phyloP scores from a whole-genome alignment of 1,284 basidiomycete species.

The Naganishia albida region DNA sequence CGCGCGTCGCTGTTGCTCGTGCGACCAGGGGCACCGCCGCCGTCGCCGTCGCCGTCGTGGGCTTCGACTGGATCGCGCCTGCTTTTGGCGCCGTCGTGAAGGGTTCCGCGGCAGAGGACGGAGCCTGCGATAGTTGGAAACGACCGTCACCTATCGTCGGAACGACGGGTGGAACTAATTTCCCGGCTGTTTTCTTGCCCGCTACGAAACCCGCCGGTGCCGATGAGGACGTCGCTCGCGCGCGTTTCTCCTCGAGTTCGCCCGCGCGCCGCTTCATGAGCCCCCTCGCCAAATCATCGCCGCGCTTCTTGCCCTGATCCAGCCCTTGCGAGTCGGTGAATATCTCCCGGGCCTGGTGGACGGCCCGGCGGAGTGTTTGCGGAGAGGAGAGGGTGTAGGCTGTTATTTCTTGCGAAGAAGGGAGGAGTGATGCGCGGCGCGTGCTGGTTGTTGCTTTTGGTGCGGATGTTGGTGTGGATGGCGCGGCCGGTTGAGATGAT shows the following conservation, averaged over 20 bases:
- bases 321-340: not conserved
- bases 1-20: too few relatives aligned
- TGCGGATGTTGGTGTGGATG: not conserved
- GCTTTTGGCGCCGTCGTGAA: too few relatives aligned
- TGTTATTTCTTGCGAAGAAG: constrained; percentile 8
- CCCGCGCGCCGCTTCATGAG: not conserved
- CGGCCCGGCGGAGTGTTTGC: constrained; percentile 10
- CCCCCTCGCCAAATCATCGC: constrained; percentile 8
- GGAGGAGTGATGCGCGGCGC: not conserved
- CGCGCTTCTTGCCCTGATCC: constrained; percentile 15
- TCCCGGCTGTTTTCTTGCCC: not conserved
- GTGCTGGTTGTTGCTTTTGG: not conserved
- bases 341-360: constrained; percentile 14
- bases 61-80: too few relatives aligned
- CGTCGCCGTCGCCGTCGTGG: too few relatives aligned
- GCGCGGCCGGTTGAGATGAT: not conserved
- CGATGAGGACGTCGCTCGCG: not conserved
- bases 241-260: not conserved
- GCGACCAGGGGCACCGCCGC: too few relatives aligned
- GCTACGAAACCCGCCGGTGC: not conserved
- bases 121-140: too few relatives aligned
- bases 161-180: too few relatives aligned
- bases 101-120: too few relatives aligned
- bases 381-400: constrained; percentile 25
- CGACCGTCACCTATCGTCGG: too few relatives aligned